Conservation (phyloP, 768 basidiomycete species). For the Boletellus sp. region DNA sequence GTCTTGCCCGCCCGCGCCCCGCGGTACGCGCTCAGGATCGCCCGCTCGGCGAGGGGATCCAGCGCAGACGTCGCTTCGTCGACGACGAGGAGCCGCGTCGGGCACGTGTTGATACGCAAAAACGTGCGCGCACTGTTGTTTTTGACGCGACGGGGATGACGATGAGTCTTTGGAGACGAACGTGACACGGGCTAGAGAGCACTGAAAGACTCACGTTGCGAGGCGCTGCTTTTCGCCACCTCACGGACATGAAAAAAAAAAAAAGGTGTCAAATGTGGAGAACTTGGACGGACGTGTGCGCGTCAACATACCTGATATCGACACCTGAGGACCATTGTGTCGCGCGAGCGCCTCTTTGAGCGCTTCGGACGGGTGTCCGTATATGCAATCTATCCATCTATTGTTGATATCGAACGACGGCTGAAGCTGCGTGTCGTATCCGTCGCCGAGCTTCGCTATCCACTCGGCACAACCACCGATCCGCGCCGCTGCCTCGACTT, state of each 20-base stretch:
- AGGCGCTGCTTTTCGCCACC: slow-evolving; percentile 50
- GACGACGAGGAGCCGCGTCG: slow-evolving; percentile 46
- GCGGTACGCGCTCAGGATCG: slow-evolving; percentile 41
- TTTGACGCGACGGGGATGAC: background rate
- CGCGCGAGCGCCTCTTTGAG: slow-evolving; percentile 19
- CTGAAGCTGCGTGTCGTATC: slow-evolving; percentile 31
- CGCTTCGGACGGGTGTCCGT: slow-evolving; percentile 19
- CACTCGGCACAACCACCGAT: slow-evolving; percentile 26
- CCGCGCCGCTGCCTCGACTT: slow-evolving; percentile 31
- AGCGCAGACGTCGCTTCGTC: slow-evolving; percentile 60
- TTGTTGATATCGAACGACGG: slow-evolving; percentile 18
- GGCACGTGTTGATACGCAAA: slow-evolving; percentile 33
- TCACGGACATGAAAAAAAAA: background rate
- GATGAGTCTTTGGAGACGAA: background rate
- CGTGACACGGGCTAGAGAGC: background rate
- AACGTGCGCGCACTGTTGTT: slow-evolving; percentile 43
- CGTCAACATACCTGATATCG: slow-evolving; percentile 19
- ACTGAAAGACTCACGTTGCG: slow-evolving; percentile 41
- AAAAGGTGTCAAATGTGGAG: no score
- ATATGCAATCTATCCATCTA: slow-evolving; percentile 20
- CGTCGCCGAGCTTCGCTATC: slow-evolving; percentile 35
- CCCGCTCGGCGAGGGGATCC: slow-evolving; percentile 52
- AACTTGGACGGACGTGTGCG: no score
- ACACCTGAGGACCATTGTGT: slow-evolving; percentile 19
- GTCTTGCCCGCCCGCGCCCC: slow-evolving; percentile 44